Evolutionary conservation across 345 rosid species (phyloP), one percentile per base, ranked within the genome.

Genomic region (Euphorbia lathyris): DNA sequence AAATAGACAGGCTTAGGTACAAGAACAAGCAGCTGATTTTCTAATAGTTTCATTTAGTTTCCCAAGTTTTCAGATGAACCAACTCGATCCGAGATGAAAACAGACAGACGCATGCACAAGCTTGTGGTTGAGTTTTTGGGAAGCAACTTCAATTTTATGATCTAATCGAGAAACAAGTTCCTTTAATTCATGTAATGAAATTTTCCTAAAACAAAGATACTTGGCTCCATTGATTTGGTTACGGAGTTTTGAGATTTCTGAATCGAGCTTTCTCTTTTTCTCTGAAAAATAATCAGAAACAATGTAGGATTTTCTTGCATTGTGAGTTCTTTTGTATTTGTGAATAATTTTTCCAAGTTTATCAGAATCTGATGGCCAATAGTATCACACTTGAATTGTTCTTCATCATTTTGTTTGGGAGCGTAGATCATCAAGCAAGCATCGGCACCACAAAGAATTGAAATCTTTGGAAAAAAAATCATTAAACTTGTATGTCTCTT

Each of bases 391-490:
- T 13, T 61, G 0, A 17, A 13, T 0, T 4, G 50, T 5, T 40
- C 16, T 9, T 23, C 29, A 3, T 55, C 32, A 13, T 29, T 9
- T 34, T 34, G 38, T 34, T 42, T 25, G 1, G 69, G 68, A 11
- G 23, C 68, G 14, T 55, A 74, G 11, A 74, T 45, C 6, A 74
- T 34, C 9, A 74, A 7, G 43, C 78, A 74, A 32, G 65, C 78
- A 25, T 68, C 63, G 10, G 68, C 69, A 5, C 67, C 69, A 20
- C 73, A 74, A 1, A 74, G 78, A 45, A 63, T 63, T 22, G 72
- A 62, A 50, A 74, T 55, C 30, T 74, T 69, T 36, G 66, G 43
- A n/a, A n/a, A n/a, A n/a, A n/a, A n/a, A n/a, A n/a, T 74, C 16
- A 67, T 20, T 53, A 74, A 51, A 53, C 30, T 42, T 16, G 34